Percentiles rank a stretch among this genome's conserved stretches.
phyloP scores from a whole-genome alignment of 78 protist species.

The Dictyostelium intermedium region DNA sequence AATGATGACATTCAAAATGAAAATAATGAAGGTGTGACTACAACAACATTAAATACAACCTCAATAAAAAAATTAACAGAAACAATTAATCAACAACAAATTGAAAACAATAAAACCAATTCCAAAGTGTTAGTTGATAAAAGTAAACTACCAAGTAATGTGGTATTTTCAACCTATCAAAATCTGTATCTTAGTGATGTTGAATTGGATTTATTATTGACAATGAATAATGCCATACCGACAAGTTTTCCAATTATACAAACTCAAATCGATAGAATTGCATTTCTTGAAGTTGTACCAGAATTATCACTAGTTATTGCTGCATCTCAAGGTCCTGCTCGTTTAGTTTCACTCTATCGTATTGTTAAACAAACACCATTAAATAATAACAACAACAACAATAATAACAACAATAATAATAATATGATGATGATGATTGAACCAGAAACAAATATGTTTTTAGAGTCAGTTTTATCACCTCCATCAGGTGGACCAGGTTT shows the following conservation, averaged over 20 bases:
- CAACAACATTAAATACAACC: background rate
- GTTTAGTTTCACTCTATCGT: constrained; percentile 19
- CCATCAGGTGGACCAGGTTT: constrained; percentile 15
- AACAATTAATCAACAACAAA: background rate
- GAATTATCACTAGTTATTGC: constrained; percentile 44
- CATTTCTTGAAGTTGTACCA: constrained; percentile 54
- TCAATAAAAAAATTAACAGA: background rate
- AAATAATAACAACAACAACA: background rate
- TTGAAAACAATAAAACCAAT: background rate
- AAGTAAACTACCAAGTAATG: constrained; percentile 36
- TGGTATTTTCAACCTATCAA: constrained; percentile 60
- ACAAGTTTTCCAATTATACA: constrained; percentile 47
- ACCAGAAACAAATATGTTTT: background rate
- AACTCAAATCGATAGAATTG: constrained; percentile 54
- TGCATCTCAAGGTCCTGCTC: constrained; percentile 69
- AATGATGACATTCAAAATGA: constrained; percentile 4
- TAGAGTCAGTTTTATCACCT: constrained; percentile 14
- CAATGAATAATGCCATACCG: constrained; percentile 24
- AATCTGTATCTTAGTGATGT: constrained; percentile 22
- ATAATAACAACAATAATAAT: background rate
- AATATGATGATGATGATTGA: background rate
- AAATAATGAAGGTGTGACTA: background rate
- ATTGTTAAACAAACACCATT: background rate
- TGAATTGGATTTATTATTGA: background rate
- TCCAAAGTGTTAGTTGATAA: background rate